These are phyloP conservation scores for Dillenia suffruticosa DNA, from an alignment of 164 flowering plant genomes.

Conservation along the genomic window DNA sequence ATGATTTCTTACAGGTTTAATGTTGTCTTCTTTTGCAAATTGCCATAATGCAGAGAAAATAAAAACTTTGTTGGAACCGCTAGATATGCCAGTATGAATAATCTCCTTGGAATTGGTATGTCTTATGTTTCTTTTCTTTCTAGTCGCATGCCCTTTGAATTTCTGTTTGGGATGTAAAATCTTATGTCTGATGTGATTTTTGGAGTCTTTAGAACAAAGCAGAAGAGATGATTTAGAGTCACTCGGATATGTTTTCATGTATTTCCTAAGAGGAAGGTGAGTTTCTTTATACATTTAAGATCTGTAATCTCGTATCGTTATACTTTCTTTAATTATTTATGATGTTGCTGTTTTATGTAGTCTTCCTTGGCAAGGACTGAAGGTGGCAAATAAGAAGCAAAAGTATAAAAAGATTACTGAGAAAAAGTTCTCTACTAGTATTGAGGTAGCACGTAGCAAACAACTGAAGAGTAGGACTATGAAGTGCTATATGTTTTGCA, in stretches of 20 bases:
- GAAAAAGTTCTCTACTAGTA: constrained; percentile 82
- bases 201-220: constrained; percentile 64
- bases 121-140: background rate
- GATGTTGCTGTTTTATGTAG: constrained; percentile 23
- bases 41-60: constrained; percentile 60
- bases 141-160: background rate
- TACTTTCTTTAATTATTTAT: too few species aligned
- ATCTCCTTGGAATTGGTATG: constrained; percentile 95
- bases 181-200: background rate
- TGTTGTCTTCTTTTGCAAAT: too few species aligned
- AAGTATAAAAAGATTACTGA: constrained; percentile 94
- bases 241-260: constrained; percentile 92
- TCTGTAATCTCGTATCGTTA: too few species aligned
- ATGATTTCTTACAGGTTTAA: too few species aligned
- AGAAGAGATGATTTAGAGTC: constrained; percentile 94
- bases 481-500: too few species aligned
- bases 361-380: constrained; percentile 97
- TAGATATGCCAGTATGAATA: constrained; percentile 95
- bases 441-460: constrained; percentile 45
- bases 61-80: constrained; percentile 94
- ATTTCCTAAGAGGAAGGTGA: constrained; percentile 89
- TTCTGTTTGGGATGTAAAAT: background rate
- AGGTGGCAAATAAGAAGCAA: constrained; percentile 91
- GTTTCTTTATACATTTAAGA: background rate
- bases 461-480: background rate